Conservation (phyloP, 495 filamentous ascomycete genomes). For the Annulohypoxylon maeteangense region DNA sequence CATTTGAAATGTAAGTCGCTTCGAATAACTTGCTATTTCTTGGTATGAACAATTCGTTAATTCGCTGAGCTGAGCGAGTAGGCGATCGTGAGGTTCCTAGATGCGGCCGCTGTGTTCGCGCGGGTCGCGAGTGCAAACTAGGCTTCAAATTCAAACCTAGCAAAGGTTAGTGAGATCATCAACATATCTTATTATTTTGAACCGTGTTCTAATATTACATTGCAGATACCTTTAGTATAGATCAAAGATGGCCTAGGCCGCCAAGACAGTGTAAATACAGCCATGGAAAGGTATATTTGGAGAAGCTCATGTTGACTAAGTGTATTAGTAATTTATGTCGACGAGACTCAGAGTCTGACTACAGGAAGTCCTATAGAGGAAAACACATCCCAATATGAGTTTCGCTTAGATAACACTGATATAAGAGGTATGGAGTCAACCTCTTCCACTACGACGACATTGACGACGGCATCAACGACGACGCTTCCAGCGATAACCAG, state of each 20-base stretch:
- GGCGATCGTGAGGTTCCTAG: constrained; percentile 57
- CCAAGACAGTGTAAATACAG: constrained; percentile 39
- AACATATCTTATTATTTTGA: constrained; percentile 8
- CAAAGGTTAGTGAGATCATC: constrained; percentile 30
- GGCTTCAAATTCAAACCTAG: constrained; percentile 49
- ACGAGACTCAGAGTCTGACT: constrained; percentile 39
- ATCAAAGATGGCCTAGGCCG: constrained; percentile 43
- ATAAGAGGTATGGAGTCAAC: constrained; percentile 8
- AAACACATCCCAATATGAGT: constrained; percentile 22
- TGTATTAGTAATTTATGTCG: constrained; percentile 41
- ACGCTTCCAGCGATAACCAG: constrained; percentile 1
- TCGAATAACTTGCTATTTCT: neutral
- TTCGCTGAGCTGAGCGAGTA: constrained; percentile 24
- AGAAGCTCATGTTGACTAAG: constrained; percentile 10
- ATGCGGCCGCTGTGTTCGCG: constrained; percentile 54
- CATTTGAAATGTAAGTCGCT: constrained; percentile 56
- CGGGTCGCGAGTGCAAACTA: constrained; percentile 46
- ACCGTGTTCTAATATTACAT: neutral
- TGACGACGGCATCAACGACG: neutral
- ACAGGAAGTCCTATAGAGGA: constrained; percentile 32
- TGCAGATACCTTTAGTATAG: constrained; percentile 39
- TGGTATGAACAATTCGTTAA: neutral
- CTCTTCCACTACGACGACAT: constrained; percentile 21
- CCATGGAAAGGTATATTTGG: neutral
- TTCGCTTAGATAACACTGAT: constrained; percentile 24